Evolutionary conservation across 352 stramenopile species (phyloP), one percentile per base, ranked within the genome.

Genomic region (Globisporangium rhizosaccharum): DNA sequence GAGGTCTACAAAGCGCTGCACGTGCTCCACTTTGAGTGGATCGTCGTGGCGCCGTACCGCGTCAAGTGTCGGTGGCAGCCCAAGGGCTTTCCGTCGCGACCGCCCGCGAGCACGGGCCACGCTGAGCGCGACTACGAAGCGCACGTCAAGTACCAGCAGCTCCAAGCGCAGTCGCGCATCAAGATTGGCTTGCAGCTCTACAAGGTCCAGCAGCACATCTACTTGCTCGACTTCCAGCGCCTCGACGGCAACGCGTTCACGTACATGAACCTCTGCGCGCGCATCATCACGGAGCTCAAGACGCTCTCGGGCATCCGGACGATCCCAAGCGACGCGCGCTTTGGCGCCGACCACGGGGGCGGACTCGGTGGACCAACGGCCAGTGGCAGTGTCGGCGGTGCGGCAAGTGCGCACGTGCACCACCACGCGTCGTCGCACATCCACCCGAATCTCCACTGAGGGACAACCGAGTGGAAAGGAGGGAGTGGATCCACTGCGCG

Each of bases 211-310:
- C 93, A 98, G 66, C 97, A 97, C 71, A 99, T 99, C 68, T 99
- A 99, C 67, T 71, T 99, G 48, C 79, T 99, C 20, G 97, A 99
- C 73, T 99, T 99, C 68, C 96, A 99, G 64, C 85, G 87, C 39
- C 71, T 96, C 47, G 88, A 97, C 51, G 97, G 97, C 36, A 98
- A 99, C 75, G 94, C 92, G 52, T 99, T 99, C 74, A 98, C 92
- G 42, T 99, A 99, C 78, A 99, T 99, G 97, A 98, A 97, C 59
- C 76, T 99, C 11, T 99, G 96, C 72, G 96, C 96, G 28, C 96
- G 97, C 50, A 99, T 99, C 67, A 99, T 99, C 69, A 98, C 96
- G 33, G 96, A 99, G 73, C 83, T 99, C 37, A 99, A 99, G 82
- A 98, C 93, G 20, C 80, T 99, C 12, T 91, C 80, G 7, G 82